A percentile compares a stretch with the other conserved stretches of the same genome.
Conservation (phyloP, 768 basidiomycete genomes). For the Termitomyces sp. region DNA sequence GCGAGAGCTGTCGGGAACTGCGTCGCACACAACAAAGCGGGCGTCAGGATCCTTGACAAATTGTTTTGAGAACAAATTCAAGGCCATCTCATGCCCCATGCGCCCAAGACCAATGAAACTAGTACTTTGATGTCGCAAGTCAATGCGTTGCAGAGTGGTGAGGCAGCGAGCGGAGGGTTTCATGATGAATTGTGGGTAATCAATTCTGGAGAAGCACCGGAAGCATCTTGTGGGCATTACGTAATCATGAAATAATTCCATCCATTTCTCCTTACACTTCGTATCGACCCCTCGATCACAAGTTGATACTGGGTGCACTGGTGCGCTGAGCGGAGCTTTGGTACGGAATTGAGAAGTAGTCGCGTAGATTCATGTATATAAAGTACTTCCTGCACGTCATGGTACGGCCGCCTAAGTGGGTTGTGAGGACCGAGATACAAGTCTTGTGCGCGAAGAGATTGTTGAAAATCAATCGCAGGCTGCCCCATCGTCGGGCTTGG, state of each 20-base stretch:
- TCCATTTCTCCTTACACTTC: neutral
- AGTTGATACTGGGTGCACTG: too few species aligned
- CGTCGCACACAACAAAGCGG: conserved; percentile 77
- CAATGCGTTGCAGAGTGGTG: conserved; percentile 28
- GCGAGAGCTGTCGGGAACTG: conserved; percentile 49
- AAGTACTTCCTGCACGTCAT: neutral
- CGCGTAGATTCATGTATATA: too few species aligned
- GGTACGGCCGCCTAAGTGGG: too few species aligned
- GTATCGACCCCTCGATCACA: too few species aligned
- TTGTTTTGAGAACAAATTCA: conserved; percentile 77
- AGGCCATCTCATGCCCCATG: conserved; percentile 86
- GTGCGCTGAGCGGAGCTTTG: too few species aligned
- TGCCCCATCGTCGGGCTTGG: too few species aligned
- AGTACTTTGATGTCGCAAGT: conserved; percentile 42
- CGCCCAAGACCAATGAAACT: conserved; percentile 84
- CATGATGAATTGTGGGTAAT: conserved; percentile 31
- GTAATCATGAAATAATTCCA: neutral
- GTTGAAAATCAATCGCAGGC: neutral
- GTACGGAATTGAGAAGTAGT: too few species aligned
- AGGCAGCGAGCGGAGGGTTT: conserved; percentile 40
- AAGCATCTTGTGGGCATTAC: neutral
- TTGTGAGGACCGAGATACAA: neutral
- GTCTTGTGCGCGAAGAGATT: neutral
- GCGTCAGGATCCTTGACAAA: conserved; percentile 45
- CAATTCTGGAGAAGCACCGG: conserved; percentile 2